Evolutionary conservation across 1,284 basidiomycete genomes (phyloP).

Genomic region (Puccinia horiana): DNA sequence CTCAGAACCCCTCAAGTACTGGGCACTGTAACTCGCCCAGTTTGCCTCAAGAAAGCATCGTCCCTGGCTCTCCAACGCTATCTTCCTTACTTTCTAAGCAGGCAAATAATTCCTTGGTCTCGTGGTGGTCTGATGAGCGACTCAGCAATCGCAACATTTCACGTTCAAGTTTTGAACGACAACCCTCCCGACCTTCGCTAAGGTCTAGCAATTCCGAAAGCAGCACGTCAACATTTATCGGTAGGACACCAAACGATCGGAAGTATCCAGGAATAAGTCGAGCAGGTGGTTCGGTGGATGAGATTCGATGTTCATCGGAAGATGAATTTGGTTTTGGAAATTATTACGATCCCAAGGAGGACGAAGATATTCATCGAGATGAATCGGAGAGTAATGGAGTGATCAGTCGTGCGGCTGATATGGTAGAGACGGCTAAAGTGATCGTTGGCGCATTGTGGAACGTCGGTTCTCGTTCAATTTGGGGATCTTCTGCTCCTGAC

Average conservation of each 20-base stretch:
- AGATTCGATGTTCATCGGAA: conserved; percentile 26
- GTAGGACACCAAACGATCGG: conserved; percentile 15
- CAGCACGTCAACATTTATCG: conserved; percentile 28
- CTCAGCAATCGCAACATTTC: conserved; percentile 1
- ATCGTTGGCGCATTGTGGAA: conserved; percentile 52
- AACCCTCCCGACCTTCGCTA: conserved; percentile 51
- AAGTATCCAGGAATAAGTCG: conserved; percentile 3
- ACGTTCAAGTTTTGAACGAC: conserved; percentile 51
- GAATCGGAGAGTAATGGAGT: conserved; percentile 40
- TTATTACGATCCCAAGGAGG: conserved; percentile 50
- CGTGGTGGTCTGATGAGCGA: conserved; percentile 39
- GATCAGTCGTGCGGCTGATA: conserved; percentile 52
- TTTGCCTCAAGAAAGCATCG: background rate
- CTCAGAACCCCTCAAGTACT: no score
- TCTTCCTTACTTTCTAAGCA: conserved; percentile 31
- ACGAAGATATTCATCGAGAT: conserved; percentile 32
- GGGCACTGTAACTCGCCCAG: background rate
- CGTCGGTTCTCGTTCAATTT: conserved; percentile 40
- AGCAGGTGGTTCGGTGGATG: conserved; percentile 21
- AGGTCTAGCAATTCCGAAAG: conserved; percentile 35
- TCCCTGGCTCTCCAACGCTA: conserved; percentile 27
- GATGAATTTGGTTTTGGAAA: conserved; percentile 53
- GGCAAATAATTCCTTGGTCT: background rate
- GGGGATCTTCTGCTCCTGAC: background rate
- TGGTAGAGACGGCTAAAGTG: conserved; percentile 53